These are phyloP conservation scores for Thalassiosira ordinaria DNA, from an alignment of 352 stramenopile genomes.

Conservation along the genomic window DNA sequence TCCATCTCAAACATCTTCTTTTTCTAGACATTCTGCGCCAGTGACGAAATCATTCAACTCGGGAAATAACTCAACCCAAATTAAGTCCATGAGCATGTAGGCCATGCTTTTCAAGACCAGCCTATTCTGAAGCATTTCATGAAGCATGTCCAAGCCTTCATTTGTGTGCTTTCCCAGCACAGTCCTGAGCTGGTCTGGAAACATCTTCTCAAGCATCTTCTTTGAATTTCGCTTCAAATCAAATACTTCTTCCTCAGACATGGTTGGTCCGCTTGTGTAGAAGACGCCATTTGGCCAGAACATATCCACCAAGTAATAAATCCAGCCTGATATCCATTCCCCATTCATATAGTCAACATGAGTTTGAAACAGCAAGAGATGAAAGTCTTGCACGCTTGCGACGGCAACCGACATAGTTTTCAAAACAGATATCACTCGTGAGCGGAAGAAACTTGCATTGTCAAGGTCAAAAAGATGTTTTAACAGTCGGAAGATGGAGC, in stretches of 20 bases:
- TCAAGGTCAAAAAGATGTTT: slow-evolving; percentile 84
- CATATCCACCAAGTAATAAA: slow-evolving; percentile 72
- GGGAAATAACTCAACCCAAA: slow-evolving; percentile 83
- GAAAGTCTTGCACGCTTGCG: slow-evolving; percentile 77
- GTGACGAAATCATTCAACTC: slow-evolving; percentile 81
- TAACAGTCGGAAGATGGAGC: slow-evolving; percentile 76
- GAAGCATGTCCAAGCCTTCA: slow-evolving; percentile 81
- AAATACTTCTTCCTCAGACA: slow-evolving; percentile 65
- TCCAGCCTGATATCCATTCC: slow-evolving; percentile 70
- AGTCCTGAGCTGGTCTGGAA: slow-evolving; percentile 79
- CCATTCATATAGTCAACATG: slow-evolving; percentile 80
- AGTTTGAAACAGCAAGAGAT: slow-evolving; percentile 73
- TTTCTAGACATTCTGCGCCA: slow-evolving; percentile 69
- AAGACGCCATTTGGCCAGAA: slow-evolving; percentile 85
- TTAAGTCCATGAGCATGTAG: slow-evolving; percentile 80
- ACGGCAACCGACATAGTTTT: slow-evolving; percentile 84
- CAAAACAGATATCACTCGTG: slow-evolving; percentile 78
- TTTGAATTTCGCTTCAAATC: slow-evolving; percentile 60
- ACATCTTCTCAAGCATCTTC: slow-evolving; percentile 66
- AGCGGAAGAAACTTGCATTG: slow-evolving; percentile 85
- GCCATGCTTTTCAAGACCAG: slow-evolving; percentile 84
- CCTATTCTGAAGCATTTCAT: slow-evolving; percentile 87
- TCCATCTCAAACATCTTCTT: no score
- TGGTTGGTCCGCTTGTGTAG: slow-evolving; percentile 52
- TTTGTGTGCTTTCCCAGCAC: slow-evolving; percentile 81